These are phyloP conservation scores for Casuarina cunninghamiana DNA, from an alignment of 306 rosid genomes.

Conservation along the genomic window DNA sequence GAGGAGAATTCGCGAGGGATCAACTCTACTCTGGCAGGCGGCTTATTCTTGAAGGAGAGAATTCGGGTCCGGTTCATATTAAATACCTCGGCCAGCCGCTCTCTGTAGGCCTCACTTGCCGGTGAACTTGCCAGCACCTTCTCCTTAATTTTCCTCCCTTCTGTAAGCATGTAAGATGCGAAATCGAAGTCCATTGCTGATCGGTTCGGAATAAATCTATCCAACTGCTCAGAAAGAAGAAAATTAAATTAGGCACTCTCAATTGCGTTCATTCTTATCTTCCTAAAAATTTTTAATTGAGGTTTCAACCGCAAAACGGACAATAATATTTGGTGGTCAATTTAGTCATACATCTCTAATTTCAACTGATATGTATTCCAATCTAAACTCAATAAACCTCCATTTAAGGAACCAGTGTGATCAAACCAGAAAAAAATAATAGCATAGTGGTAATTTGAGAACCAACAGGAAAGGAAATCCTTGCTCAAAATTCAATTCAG, in stretches of 20 bases:
- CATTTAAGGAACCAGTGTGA: no score
- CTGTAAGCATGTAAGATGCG: constrained; percentile 52
- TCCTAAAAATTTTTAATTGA: background rate
- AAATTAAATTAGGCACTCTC: background rate
- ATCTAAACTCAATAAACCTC: no score
- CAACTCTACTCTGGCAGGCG: constrained; percentile 54
- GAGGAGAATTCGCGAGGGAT: constrained; percentile 48
- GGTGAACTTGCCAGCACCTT: constrained; percentile 48
- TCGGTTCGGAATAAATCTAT: constrained; percentile 53
- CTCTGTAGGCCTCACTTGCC: constrained; percentile 55
- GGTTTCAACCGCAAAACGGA: background rate
- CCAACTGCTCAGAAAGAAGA: constrained; percentile 32
- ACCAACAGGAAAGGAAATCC: no score
- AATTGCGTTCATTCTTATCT: background rate
- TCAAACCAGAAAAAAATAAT: background rate
- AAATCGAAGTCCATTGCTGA: constrained; percentile 52
- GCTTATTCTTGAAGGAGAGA: constrained; percentile 87
- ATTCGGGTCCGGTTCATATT: constrained; percentile 72
- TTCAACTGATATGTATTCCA: no score
- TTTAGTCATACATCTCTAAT: no score
- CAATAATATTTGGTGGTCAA: background rate
- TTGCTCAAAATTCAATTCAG: background rate
- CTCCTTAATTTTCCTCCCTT: constrained; percentile 51
- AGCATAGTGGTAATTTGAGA: no score
- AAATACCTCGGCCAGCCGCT: constrained; percentile 54